phyloP scores from a whole-genome alignment of 352 stramenopile genomes.

The Globisporangium echinulatum region DNA sequence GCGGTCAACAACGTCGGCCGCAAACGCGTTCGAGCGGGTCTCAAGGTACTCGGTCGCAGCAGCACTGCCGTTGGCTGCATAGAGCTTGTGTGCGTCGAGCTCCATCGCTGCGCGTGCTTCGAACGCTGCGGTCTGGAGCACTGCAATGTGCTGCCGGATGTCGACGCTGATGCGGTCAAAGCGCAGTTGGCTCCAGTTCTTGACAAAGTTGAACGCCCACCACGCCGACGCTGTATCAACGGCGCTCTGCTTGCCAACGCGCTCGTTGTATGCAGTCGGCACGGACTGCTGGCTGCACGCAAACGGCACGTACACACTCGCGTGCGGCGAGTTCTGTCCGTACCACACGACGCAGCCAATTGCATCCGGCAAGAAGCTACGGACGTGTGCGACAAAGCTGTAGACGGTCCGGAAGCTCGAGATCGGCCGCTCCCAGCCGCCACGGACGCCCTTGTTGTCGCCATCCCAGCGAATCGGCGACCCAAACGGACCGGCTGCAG shows the following conservation, averaged over 20 bases:
- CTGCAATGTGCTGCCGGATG: conserved; percentile 22
- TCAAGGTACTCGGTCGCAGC: conserved; percentile 16
- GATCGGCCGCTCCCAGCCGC: conserved; percentile 80
- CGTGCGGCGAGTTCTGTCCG: conserved; percentile 38
- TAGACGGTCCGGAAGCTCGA: conserved; percentile 83
- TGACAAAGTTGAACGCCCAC: conserved; percentile 73
- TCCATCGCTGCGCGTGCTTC: conserved; percentile 22
- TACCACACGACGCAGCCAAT: conserved; percentile 49
- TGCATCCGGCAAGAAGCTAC: conserved; percentile 19
- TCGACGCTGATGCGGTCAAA: conserved; percentile 50
- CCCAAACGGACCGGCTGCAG: conserved; percentile 82
- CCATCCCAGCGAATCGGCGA: conserved; percentile 74
- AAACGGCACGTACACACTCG: conserved; percentile 53
- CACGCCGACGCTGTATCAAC: conserved; percentile 46
- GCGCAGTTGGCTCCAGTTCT: conserved; percentile 65
- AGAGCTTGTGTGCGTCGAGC: conserved; percentile 14
- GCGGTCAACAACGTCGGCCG: conserved; percentile 24
- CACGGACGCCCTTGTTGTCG: conserved; percentile 27
- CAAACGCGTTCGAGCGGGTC: conserved; percentile 34
- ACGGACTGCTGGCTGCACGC: conserved; percentile 30
- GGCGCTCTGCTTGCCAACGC: conserved; percentile 41
- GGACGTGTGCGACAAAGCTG: conserved; percentile 55
- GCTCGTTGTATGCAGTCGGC: conserved; percentile 34
- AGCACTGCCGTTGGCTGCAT: not conserved
- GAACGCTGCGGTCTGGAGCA: conserved; percentile 30